A percentile compares a stretch with the other conserved stretches of the same genome.
Evolutionary conservation across 306 rosid genomes (phyloP).

Genomic region (Begonia peltatifolia): DNA sequence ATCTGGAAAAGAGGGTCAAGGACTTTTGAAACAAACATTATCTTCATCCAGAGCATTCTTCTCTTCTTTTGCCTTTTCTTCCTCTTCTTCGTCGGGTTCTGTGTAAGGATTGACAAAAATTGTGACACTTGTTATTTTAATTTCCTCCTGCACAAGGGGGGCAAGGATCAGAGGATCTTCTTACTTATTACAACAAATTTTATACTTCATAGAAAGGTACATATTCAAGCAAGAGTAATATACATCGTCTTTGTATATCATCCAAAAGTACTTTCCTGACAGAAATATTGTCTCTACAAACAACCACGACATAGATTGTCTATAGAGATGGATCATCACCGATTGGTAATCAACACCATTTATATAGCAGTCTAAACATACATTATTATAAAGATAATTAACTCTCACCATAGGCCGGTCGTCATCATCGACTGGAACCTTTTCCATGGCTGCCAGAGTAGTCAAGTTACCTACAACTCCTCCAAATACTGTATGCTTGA

Average conservation of each 20-base stretch:
- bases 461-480: slow-evolving; percentile 89
- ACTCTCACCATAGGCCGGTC: slow-evolving; percentile 81
- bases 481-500: slow-evolving; percentile 89
- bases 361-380: too few relatives aligned
- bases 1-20: slow-evolving; percentile 3
- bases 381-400: background rate
- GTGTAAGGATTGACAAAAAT: slow-evolving; percentile 77
- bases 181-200: too few relatives aligned
- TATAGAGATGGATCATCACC: too few relatives aligned
- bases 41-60: slow-evolving; percentile 66
- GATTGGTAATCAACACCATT: too few relatives aligned
- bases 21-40: slow-evolving; percentile 36
- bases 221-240: too few relatives aligned
- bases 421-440: slow-evolving; percentile 76
- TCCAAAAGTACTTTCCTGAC: too few relatives aligned
- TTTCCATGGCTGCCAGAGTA: slow-evolving; percentile 77
- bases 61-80: slow-evolving; percentile 39
- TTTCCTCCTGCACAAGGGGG: slow-evolving; percentile 57
- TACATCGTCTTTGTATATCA: too few relatives aligned
- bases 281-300: too few relatives aligned
- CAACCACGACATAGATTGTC: too few relatives aligned
- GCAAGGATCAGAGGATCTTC: too few relatives aligned
- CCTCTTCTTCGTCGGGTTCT: slow-evolving; percentile 86
- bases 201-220: too few relatives aligned
- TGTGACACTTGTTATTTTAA: slow-evolving; percentile 65